phyloP scores from a whole-genome alignment of 805 yeast genomes.

The Kuraishia ogatae region DNA sequence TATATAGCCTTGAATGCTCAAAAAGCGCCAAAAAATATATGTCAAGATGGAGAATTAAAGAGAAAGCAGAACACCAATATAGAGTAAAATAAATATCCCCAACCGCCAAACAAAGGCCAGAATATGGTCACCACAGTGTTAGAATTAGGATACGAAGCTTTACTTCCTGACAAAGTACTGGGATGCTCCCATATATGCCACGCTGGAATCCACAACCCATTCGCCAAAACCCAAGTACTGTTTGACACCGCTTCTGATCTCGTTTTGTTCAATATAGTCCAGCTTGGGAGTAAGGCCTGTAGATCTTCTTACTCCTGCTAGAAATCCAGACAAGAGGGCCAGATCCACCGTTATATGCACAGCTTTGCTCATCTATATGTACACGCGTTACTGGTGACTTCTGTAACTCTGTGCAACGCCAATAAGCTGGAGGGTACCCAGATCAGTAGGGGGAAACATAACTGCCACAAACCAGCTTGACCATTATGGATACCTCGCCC shows the following conservation, averaged over 20 bases:
- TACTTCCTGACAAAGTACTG: slow-evolving; percentile 61
- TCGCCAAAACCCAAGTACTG: slow-evolving; percentile 86
- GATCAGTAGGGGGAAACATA: no score
- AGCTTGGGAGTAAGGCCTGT: slow-evolving; percentile 60
- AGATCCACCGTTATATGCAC: slow-evolving; percentile 53
- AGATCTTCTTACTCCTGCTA: slow-evolving; percentile 66
- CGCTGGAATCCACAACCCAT: slow-evolving; percentile 61
- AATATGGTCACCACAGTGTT: neutral
- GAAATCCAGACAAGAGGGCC: slow-evolving; percentile 52
- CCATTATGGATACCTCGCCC: no score
- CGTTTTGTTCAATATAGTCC: slow-evolving; percentile 35
- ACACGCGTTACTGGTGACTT: neutral
- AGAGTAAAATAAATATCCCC: neutral
- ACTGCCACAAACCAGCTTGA: no score
- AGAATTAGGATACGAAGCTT: slow-evolving; percentile 1
- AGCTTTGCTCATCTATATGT: slow-evolving; percentile 38
- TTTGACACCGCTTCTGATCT: slow-evolving; percentile 40
- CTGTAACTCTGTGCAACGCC: neutral
- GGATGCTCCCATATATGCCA: slow-evolving; percentile 63
- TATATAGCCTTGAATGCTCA: neutral
- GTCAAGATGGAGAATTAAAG: neutral
- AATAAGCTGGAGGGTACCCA: neutral
- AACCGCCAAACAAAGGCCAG: neutral
- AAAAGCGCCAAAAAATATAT: neutral
- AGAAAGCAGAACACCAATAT: neutral